Evolutionary conservation across 345 rosid genomes (phyloP).

Genomic region (Pistacia vera): DNA sequence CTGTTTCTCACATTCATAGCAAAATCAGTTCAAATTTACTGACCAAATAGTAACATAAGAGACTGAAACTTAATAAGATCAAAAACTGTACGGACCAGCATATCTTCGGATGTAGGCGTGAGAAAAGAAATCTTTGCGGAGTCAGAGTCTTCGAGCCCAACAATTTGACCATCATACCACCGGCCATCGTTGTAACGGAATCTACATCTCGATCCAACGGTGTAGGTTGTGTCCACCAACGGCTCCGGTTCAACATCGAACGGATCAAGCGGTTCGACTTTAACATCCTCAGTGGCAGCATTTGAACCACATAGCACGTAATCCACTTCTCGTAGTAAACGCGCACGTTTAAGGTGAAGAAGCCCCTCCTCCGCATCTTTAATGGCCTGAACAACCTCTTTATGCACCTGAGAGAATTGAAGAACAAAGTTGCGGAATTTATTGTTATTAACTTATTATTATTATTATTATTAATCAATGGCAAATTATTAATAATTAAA

Average conservation of each 20-base stretch:
- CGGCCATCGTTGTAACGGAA: slow-evolving; percentile 76
- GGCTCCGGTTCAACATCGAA: slow-evolving; percentile 51
- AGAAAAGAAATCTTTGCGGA: slow-evolving; percentile 81
- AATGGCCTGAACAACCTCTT: slow-evolving; percentile 31
- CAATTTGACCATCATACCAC: slow-evolving; percentile 86
- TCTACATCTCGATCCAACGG: slow-evolving; percentile 76
- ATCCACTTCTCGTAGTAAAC: slow-evolving; percentile 74
- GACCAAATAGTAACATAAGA: neutral
- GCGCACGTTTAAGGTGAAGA: slow-evolving; percentile 68
- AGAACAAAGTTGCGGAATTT: slow-evolving; percentile 2
- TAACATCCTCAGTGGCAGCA: slow-evolving; percentile 37
- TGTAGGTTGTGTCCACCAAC: slow-evolving; percentile 43
- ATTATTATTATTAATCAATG: no score
- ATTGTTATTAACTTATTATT: no score
- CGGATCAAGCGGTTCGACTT: slow-evolving; percentile 55
- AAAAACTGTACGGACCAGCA: slow-evolving; percentile 59
- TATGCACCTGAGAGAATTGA: neutral
- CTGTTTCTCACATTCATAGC: neutral
- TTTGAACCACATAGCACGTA: slow-evolving; percentile 31
- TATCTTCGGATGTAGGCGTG: slow-evolving; percentile 79
- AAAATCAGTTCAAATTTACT: neutral
- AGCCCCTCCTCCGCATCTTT: slow-evolving; percentile 85
- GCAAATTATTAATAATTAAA: neutral
- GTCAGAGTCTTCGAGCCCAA: slow-evolving; percentile 53
- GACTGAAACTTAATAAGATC: neutral